Percentiles rank a stretch among this genome's conserved stretches.
phyloP scores from a whole-genome alignment of 345 rosid species.

The Lumnitzera racemosa region DNA sequence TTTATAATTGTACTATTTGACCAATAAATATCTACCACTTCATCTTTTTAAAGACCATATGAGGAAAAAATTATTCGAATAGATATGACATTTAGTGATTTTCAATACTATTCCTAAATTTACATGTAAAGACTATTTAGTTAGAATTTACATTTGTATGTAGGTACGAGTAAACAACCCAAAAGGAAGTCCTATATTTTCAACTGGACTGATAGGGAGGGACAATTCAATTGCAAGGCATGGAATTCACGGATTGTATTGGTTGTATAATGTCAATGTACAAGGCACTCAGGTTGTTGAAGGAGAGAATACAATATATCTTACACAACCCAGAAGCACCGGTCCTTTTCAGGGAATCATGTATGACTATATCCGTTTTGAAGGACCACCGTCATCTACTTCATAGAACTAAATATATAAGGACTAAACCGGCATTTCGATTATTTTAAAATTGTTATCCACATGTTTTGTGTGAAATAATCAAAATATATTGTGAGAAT shows the following conservation, averaged over 20 bases:
- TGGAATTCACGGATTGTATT: constrained; percentile 83
- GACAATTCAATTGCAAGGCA: constrained; percentile 90
- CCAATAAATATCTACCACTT: too few relatives aligned
- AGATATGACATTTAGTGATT: too few relatives aligned
- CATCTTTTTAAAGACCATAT: too few relatives aligned
- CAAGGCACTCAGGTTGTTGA: constrained; percentile 32
- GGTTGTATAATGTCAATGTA: constrained; percentile 58
- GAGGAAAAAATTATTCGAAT: too few relatives aligned
- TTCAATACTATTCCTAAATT: too few relatives aligned
- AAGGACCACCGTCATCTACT: constrained; percentile 33
- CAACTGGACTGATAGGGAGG: constrained; percentile 65
- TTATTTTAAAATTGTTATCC: too few relatives aligned
- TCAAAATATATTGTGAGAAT: too few relatives aligned
- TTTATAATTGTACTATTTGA: too few relatives aligned
- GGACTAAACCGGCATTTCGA: too few relatives aligned
- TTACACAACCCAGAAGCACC: constrained; percentile 46
- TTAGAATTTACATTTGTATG: too few relatives aligned
- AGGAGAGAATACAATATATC: constrained; percentile 56
- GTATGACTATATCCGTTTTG: constrained; percentile 83
- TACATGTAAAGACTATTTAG: too few relatives aligned
- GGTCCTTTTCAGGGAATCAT: constrained; percentile 68
- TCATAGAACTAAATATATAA: not conserved
- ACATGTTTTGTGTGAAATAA: too few relatives aligned
- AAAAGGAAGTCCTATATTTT: constrained; percentile 30
- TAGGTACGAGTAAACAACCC: constrained; percentile 60